Evolutionary conservation across 106 monocot species (phyloP).

Genomic region (Iris macrosiphon): DNA sequence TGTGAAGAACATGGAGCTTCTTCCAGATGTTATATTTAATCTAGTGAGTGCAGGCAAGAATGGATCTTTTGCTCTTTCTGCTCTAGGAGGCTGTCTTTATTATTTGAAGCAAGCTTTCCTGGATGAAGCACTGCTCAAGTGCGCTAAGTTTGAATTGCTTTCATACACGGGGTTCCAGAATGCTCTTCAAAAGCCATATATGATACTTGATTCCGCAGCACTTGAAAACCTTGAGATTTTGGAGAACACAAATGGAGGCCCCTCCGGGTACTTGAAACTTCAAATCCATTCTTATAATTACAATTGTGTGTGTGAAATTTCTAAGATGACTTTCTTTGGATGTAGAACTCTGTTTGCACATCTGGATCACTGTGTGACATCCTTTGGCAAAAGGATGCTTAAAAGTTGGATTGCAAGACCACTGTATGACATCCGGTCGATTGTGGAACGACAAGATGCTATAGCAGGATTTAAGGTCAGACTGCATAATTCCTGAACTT

Average conservation of each 20-base stretch:
- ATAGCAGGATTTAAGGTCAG: constrained; percentile 71
- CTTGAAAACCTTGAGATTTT: constrained; percentile 95
- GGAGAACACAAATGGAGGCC: constrained; percentile 75
- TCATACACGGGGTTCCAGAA: constrained; percentile 18
- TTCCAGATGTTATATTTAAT: constrained; percentile 55
- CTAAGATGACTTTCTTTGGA: constrained; percentile 3
- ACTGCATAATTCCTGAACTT: not conserved
- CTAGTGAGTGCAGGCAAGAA: constrained; percentile 41
- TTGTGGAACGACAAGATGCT: constrained; percentile 87
- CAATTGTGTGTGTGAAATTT: not conserved
- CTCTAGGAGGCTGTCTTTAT: constrained; percentile 90
- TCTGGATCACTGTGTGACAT: constrained; percentile 85
- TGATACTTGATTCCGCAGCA: constrained; percentile 94
- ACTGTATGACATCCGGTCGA: constrained; percentile 42
- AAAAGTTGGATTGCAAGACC: constrained; percentile 87
- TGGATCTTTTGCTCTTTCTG: constrained; percentile 74
- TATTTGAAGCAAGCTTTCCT: constrained; percentile 86
- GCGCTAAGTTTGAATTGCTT: constrained; percentile 84
- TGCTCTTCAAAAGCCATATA: constrained; percentile 46
- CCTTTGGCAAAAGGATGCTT: constrained; percentile 85
- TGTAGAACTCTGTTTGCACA: constrained; percentile 81
- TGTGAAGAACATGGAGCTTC: not conserved
- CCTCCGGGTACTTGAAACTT: constrained; percentile 54
- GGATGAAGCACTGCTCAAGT: constrained; percentile 71
- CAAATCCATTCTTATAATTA: not conserved